Evolutionary conservation across 352 stramenopile species (phyloP).

Genomic region (Aphanomyces cochlioides): DNA sequence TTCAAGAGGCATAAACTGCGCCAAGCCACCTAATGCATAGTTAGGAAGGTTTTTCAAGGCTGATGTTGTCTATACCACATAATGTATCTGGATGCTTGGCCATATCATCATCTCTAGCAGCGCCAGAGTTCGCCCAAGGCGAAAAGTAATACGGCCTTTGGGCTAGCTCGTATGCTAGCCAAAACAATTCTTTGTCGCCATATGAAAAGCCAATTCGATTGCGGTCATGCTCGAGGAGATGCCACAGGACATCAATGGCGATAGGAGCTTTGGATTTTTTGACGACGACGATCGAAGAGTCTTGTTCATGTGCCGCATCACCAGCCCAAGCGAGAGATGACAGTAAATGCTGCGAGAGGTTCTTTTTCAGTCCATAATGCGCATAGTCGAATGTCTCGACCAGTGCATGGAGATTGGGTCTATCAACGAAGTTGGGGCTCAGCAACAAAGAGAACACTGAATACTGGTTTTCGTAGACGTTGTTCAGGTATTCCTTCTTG

Average conservation of each 20-base stretch:
- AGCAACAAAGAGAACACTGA: not conserved
- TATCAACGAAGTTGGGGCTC: constrained; percentile 18
- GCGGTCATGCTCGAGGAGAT: not conserved
- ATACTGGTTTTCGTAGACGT: constrained; percentile 11
- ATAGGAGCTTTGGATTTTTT: constrained; percentile 38
- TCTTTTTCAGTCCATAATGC: constrained; percentile 6
- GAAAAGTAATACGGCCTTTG: constrained; percentile 43
- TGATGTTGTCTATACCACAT: constrained; percentile 4
- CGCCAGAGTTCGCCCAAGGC: constrained; percentile 40
- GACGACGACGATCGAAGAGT: constrained; percentile 52
- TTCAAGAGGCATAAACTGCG: constrained; percentile 6
- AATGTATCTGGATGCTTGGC: constrained; percentile 35
- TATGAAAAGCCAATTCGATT: constrained; percentile 4
- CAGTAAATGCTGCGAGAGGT: constrained; percentile 35
- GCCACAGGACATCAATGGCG: constrained; percentile 2
- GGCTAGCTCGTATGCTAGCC: constrained; percentile 41
- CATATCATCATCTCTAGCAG: constrained; percentile 43
- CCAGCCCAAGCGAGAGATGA: constrained; percentile 44
- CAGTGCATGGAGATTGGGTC: constrained; percentile 13
- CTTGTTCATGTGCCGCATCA: constrained; percentile 53
- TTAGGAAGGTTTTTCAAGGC: not conserved
- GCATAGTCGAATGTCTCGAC: constrained; percentile 25
- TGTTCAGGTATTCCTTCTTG: constrained; percentile 47
- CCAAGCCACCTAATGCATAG: constrained; percentile 15
- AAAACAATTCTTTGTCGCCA: constrained; percentile 49